Evolutionary conservation across 225 moss, liverwort and hornwort species (phyloP), one percentile per base, ranked within the genome.

Genomic region (Rhytidiadelphus loreus): DNA sequence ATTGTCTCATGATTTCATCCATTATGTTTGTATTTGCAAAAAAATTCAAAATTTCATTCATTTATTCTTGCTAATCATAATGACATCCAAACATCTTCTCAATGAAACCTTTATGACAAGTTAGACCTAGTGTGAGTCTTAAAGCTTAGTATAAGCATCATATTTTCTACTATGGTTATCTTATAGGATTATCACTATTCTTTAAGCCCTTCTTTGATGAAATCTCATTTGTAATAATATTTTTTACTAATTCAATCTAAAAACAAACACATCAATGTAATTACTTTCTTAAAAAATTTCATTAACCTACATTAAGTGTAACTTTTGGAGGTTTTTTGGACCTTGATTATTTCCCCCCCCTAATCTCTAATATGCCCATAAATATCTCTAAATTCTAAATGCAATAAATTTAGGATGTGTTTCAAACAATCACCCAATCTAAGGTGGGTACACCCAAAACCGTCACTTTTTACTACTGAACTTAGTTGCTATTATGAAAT

Each of bases 321-420:
- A 33, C 0, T 33, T 75, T 75, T 50, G 3, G 22, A 76, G 3
- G 0, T 6, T 29, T 28, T 33, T 50, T 8, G 0, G 3, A 21
- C 12, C 13, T 50, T 1, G 0, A 13, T 32, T 9, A 5, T 16
- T 26, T 41, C 8, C 6, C 12, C 0, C 2, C 8, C 3, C 2
- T 32, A 13, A 13, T 32, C 2, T 14, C 52, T 12, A 52, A 76
- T 22, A 75, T 5, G 5, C 1, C 13, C 1, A 50, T 19, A 75
- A 52, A 22, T 75, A 13, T 3, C 2, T 35, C 5, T 76, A 52
- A 21, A 13, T 0, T 13, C 3, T 0, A 76, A 52, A 52, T 76
- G 12, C 13, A 52, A 35, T 35, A 35, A 52, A 76, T 53, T 15
- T 9, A 37, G 6, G 6, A 77, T 37, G 23, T 77, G 0, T 35